Conservation (phyloP, 495 filamentous ascomycete genomes). For the Jackrogersella minutella region DNA sequence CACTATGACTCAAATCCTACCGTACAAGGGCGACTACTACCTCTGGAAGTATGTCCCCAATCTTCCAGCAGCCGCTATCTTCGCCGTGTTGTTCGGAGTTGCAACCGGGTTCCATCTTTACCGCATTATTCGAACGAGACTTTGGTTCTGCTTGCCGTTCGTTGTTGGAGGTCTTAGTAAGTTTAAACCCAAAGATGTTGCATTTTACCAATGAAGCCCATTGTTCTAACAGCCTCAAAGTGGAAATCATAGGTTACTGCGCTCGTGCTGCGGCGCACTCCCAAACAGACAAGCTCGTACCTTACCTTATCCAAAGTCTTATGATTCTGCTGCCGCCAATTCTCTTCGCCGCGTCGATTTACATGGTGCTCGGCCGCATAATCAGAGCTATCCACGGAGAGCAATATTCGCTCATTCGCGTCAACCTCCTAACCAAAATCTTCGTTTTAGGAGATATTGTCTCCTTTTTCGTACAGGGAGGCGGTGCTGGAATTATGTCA, state of each 20-base stretch:
- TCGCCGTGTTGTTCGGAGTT: constrained; percentile 57
- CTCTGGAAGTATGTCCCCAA: constrained; percentile 63
- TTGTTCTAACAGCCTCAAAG: constrained; percentile 38
- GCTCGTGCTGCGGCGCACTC: constrained; percentile 42
- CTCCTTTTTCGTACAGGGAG: constrained; percentile 52
- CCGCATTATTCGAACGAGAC: constrained; percentile 52
- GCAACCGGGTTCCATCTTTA: constrained; percentile 55
- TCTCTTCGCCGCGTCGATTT: constrained; percentile 55
- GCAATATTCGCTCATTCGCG: constrained; percentile 45
- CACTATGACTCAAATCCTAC: constrained; percentile 47
- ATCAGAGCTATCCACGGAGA: constrained; percentile 56
- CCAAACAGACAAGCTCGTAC: constrained; percentile 37
- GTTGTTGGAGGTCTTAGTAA: constrained; percentile 61
- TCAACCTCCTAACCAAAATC: constrained; percentile 51
- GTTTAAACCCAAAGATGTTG: constrained; percentile 25
- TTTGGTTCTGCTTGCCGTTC: constrained; percentile 66
- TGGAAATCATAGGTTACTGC: constrained; percentile 59
- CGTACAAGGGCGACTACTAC: constrained; percentile 45
- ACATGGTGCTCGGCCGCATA: constrained; percentile 55
- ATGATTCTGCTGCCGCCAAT: constrained; percentile 51
- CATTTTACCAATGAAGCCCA: not conserved
- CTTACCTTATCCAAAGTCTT: constrained; percentile 18
- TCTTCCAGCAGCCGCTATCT: constrained; percentile 58
- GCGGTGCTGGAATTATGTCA: constrained; percentile 46
- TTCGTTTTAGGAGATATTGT: constrained; percentile 58